Conservation (phyloP, 2,329 filamentous ascomycete genomes). For the Colletotrichum camelliae region DNA sequence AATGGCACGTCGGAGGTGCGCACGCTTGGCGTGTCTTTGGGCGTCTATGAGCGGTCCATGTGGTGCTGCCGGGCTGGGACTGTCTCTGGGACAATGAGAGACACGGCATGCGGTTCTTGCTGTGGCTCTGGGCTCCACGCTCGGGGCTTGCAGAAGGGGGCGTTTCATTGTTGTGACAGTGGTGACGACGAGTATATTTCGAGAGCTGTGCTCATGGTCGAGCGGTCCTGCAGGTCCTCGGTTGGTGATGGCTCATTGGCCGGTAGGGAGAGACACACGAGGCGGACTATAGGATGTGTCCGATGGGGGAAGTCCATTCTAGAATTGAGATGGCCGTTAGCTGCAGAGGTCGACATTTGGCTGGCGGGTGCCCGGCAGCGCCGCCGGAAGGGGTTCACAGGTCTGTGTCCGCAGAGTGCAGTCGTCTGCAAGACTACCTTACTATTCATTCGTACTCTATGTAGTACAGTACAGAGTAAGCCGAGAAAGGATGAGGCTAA, state of each 20-base stretch:
- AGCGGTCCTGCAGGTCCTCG: slow-evolving; percentile 1
- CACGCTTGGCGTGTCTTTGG: slow-evolving; percentile 4
- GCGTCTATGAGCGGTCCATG: slow-evolving; percentile 7
- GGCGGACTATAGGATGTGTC: not conserved
- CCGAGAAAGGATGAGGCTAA: slow-evolving; percentile 10
- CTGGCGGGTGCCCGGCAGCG: not conserved
- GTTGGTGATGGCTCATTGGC: not conserved
- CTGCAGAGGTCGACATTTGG: slow-evolving; percentile 3
- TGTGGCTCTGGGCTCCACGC: slow-evolving; percentile 14
- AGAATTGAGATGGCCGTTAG: slow-evolving; percentile 15
- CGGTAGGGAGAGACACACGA: slow-evolving; percentile 1
- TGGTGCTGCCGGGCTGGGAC: not conserved
- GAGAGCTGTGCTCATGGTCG: slow-evolving; percentile 17
- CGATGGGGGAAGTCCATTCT: slow-evolving; percentile 23
- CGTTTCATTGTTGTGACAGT: slow-evolving; percentile 22
- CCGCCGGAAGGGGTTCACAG: not conserved
- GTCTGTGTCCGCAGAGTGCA: not conserved
- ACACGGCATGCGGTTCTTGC: not conserved
- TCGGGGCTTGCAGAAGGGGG: slow-evolving; percentile 20
- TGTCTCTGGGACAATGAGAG: not conserved
- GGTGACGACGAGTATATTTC: slow-evolving; percentile 18
- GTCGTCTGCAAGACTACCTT: not conserved
- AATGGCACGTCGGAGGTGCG: slow-evolving; percentile 14
- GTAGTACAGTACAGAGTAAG: not conserved
- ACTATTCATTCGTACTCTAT: not conserved